Base-by-base conservation (phyloP, 306 rosid species). In the Vicia faba region DNA sequence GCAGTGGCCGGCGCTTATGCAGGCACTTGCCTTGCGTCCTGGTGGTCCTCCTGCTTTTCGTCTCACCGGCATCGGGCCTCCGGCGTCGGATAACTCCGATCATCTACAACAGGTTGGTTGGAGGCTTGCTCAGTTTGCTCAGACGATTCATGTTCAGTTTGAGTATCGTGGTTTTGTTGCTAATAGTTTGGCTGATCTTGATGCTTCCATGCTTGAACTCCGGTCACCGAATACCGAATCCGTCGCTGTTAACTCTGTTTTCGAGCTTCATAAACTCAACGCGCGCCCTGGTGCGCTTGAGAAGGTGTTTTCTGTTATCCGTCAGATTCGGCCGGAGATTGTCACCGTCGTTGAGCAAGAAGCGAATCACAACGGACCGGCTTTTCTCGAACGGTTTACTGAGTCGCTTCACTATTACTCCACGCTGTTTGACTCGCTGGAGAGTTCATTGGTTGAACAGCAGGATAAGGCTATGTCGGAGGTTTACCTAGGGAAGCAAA, bases 1-100 rank as follows among this genome's bases (percentile, higher is more conserved):
- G 96, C 99, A 93, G 68, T 93, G 99, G 99, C 99, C 99, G 20
- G 96, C 97, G 0, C 78, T 93, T 6, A 85, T 93, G 88, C 99
- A 90, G 60, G 99, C 99, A 0, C 80, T 93, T 0, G 99, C 97
- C 3, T 76, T 86, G 5, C 86, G 97, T 1, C 92, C 96, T 1
- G 92, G 90, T 0, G 99, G 97, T 0, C 92, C 99, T 0, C 99
- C 97, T 0, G 84, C 82, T 5, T 93, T 93, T 49, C 88, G 99
- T 0, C 57, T 93, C 0, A 93, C 97, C 19, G 99, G 96, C 1
- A 93, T 93, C 41, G 99, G 97, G 0, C 99, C 97, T 0, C 99
- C 99, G 0, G 79, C 97, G 0, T 40, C 83, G 2, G 99, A 93
- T 11, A 90, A 88, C 73, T 83, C 95, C 5, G 99, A 93, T 31